phyloP scores from a whole-genome alignment of 2,329 filamentous ascomycete species.

The Colletotrichum liriopes region DNA sequence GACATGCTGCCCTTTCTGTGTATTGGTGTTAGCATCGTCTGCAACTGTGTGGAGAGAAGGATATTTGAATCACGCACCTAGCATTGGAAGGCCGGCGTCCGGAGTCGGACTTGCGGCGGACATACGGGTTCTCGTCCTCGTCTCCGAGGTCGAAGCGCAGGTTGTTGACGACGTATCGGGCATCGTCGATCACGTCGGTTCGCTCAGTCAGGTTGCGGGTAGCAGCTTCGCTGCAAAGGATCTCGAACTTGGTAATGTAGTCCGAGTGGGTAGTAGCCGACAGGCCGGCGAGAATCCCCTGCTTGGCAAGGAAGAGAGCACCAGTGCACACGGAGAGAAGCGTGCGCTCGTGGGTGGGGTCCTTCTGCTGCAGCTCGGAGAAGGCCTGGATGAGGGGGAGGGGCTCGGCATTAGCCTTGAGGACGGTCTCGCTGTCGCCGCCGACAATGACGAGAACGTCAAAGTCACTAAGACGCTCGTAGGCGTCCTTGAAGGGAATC shows the following conservation, averaged over 20 bases:
- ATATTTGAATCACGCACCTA: conserved; percentile 61
- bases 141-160: conserved; percentile 88
- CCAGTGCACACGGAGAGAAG: conserved; percentile 86
- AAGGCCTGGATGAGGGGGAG: conserved; percentile 82
- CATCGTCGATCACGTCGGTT: conserved; percentile 86
- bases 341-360: conserved; percentile 85
- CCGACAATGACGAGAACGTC: conserved; percentile 86
- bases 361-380: conserved; percentile 84
- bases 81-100: conserved; percentile 74
- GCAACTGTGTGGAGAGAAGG: neutral
- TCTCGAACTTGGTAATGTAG: conserved; percentile 85
- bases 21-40: conserved; percentile 15
- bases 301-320: conserved; percentile 81
- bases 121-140: conserved; percentile 87
- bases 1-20: conserved; percentile 86
- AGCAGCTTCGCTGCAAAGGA: conserved; percentile 81
- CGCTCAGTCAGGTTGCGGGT: conserved; percentile 80
- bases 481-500: conserved; percentile 82
- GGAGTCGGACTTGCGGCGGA: conserved; percentile 80
- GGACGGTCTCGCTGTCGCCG: conserved; percentile 74
- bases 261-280: conserved; percentile 89
- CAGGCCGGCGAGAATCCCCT: conserved; percentile 83
- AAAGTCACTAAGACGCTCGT: conserved; percentile 81
- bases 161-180: conserved; percentile 91
- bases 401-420: conserved; percentile 79